These are phyloP conservation scores for Geotrichum cucujoidarum DNA, from an alignment of 1,139 yeast genomes.

Conservation along the genomic window DNA sequence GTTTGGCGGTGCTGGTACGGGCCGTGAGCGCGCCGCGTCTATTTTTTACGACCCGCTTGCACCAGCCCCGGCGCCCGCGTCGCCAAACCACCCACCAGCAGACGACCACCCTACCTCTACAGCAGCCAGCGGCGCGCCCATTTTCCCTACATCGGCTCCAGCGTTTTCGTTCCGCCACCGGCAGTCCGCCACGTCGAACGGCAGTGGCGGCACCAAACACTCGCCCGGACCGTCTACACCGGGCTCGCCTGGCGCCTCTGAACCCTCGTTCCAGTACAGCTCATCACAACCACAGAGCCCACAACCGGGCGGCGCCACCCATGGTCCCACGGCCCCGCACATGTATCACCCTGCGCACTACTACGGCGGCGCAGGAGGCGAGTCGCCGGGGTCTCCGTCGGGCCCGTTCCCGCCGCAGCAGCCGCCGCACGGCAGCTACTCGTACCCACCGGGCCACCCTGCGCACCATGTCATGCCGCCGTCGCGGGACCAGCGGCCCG, in stretches of 20 bases:
- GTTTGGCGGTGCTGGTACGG: constrained; percentile 27
- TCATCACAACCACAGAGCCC: not conserved
- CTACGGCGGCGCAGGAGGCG: no score
- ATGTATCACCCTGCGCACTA: no score
- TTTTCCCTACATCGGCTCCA: constrained; percentile 15
- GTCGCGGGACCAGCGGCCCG: constrained; percentile 31
- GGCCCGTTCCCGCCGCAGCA: constrained; percentile 1
- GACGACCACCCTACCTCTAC: constrained; percentile 4
- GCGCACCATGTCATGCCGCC: constrained; percentile 21
- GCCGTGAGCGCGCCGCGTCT: constrained; percentile 31
- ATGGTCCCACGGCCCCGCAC: constrained; percentile 6
- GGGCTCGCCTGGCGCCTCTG: constrained; percentile 11
- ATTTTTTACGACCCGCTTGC: constrained; percentile 31
- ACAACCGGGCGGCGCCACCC: constrained; percentile 2
- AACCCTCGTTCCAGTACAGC: not conserved
- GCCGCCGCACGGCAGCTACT: no score
- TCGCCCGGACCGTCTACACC: constrained; percentile 12
- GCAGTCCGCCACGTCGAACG: constrained; percentile 7
- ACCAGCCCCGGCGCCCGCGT: constrained; percentile 24
- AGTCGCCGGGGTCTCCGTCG: constrained; percentile 14
- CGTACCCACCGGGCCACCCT: no score
- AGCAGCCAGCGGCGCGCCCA: no score
- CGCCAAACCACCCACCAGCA: constrained; percentile 18
- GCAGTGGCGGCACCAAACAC: not conserved
- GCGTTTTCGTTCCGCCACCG: constrained; percentile 1